A percentile compares a stretch with the other conserved stretches of the same genome.
phyloP scores from a whole-genome alignment of 768 basidiomycete species.

The Antrodiella citrinella region DNA sequence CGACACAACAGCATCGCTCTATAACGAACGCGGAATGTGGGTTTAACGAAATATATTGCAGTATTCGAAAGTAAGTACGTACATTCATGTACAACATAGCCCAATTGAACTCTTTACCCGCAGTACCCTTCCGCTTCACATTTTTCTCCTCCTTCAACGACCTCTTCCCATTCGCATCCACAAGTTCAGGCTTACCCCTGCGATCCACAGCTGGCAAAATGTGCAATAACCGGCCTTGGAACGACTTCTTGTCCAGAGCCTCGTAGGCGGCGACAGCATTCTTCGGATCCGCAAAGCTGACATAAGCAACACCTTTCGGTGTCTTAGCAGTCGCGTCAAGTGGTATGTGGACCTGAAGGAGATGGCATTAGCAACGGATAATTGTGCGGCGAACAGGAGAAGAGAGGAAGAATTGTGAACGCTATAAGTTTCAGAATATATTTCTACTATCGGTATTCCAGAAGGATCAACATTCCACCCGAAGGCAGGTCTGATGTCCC shows the following conservation, averaged over 20 bases:
- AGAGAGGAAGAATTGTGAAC: constrained; percentile 1
- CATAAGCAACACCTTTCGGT: constrained; percentile 57
- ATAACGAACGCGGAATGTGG: constrained; percentile 11
- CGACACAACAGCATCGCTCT: constrained; percentile 92
- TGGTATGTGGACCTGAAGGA: constrained; percentile 46
- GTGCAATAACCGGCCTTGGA: constrained; percentile 89
- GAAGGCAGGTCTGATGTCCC: constrained; percentile 49
- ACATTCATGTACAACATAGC: constrained; percentile 97
- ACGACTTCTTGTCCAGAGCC: constrained; percentile 71
- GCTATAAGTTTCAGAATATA: constrained; percentile 24
- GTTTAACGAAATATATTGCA: constrained; percentile 17
- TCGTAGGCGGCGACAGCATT: constrained; percentile 66
- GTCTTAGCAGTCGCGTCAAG: constrained; percentile 37
- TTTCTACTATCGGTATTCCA: constrained; percentile 59
- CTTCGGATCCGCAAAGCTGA: constrained; percentile 37
- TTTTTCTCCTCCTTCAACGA: constrained; percentile 52
- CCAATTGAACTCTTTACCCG: constrained; percentile 86
- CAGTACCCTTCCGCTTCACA: constrained; percentile 54
- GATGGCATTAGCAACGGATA: constrained; percentile 4
- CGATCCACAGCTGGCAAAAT: constrained; percentile 79
- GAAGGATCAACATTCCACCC: constrained; percentile 32
- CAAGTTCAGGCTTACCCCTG: constrained; percentile 36
- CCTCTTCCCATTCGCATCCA: constrained; percentile 34
- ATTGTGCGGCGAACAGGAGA: not conserved
- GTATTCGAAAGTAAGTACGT: constrained; percentile 30